These are phyloP conservation scores for Agrocybe chaxingu DNA, from an alignment of 768 basidiomycete species.

Conservation along the genomic window DNA sequence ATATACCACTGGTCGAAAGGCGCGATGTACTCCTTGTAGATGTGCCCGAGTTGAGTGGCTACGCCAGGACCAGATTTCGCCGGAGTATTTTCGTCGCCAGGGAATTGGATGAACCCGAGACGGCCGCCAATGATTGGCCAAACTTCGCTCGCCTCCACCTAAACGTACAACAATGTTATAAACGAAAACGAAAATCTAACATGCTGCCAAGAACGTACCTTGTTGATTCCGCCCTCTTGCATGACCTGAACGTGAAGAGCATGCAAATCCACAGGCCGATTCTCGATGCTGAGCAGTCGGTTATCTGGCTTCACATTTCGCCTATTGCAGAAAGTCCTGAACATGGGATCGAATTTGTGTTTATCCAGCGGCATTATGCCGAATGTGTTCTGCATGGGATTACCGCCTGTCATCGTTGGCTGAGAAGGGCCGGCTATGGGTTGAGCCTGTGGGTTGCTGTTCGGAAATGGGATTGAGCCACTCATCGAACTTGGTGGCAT, in stretches of 20 bases:
- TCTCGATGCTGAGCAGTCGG: constrained; percentile 46
- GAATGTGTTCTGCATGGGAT: constrained; percentile 1
- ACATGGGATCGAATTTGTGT: constrained; percentile 47
- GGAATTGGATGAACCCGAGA: constrained; percentile 64
- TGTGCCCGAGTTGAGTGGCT: constrained; percentile 55
- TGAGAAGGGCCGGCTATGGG: constrained; percentile 13
- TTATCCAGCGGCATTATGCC: constrained; percentile 33
- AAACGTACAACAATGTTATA: not conserved
- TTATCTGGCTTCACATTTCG: constrained; percentile 37
- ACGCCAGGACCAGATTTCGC: constrained; percentile 58
- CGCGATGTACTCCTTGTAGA: constrained; percentile 57
- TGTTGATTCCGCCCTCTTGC: constrained; percentile 47
- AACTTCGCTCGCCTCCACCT: constrained; percentile 54
- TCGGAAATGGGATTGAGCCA: constrained; percentile 13
- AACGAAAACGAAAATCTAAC: not conserved
- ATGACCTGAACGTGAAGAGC: constrained; percentile 57
- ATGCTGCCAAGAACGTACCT: constrained; percentile 31
- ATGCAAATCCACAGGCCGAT: constrained; percentile 57
- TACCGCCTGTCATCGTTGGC: constrained; percentile 3
- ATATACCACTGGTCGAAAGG: constrained; percentile 58
- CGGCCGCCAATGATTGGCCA: constrained; percentile 70
- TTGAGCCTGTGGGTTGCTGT: constrained; percentile 3
- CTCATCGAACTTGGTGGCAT: constrained; percentile 10
- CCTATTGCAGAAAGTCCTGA: constrained; percentile 43
- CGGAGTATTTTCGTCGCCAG: constrained; percentile 57